Base-by-base conservation (phyloP, 169 alveolate species). In the Eimeria necatrix region DNA sequence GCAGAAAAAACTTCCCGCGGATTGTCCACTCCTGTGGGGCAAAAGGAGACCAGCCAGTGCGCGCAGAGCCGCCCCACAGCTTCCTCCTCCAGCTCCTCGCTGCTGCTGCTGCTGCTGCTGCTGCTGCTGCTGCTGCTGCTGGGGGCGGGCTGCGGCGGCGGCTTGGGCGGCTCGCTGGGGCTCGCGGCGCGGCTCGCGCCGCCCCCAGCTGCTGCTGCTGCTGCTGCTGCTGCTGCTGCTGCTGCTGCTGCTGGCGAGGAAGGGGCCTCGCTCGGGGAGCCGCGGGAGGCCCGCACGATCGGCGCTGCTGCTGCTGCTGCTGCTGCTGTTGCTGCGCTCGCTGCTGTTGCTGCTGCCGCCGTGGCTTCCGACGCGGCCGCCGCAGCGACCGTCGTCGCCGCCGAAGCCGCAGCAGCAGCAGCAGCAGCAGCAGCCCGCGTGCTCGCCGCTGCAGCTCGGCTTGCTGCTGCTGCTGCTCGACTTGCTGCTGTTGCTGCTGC, bases 21-120 rank as follows among this genome's bases (percentile, higher is more conserved):
- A 53, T 83, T 83, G 4, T 84, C 89, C 8, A 94, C 96, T 4
- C 94, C 96, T 16, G 96, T 94, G 32, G 95, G 95, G 20, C 64
- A 26, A 61, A 94, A 94, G 41, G 87, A 70, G 41, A 94, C 48
- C 22, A 85, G 96, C 96, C 96, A 94, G 70, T 84, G 93, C 46
- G 96, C 96, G 22, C 22, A 18, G 22, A 71, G 78, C 16, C 87
- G 94, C 14, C 89, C 96, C 7, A 41, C n/a, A 3, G 70, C 52
- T 48, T 94, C 96, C 16, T 68, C 91, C 10, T 94, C 94, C 6
- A 14, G 56, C 20, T 32, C 80, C 7, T 59, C 52, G 32, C 41
- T 81, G 16, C 48, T 8, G 5, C 70, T 4, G 3, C 46, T 87
- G 14, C 80, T 10, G 56, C 70, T 52, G 89, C 86, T 74, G 52